Conservation (phyloP, 2,329 filamentous ascomycete genomes). For the Akanthomyces dipterigenus region DNA sequence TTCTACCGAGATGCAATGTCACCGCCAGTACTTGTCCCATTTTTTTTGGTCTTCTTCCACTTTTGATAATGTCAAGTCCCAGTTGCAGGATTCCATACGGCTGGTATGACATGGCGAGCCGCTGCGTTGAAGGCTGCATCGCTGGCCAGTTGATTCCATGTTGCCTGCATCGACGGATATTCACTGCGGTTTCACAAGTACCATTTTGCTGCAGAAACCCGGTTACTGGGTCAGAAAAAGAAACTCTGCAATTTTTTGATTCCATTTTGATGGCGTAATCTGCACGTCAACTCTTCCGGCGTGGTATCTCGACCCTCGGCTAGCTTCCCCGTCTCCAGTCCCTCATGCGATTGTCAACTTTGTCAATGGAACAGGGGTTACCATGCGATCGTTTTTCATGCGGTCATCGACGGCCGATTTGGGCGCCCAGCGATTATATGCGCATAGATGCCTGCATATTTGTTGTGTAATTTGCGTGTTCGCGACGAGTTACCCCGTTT, state of each 20-base stretch:
- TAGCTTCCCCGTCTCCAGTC: background rate
- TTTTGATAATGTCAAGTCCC: background rate
- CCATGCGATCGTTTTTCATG: background rate
- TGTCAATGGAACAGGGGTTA: background rate
- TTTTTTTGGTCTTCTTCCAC: background rate
- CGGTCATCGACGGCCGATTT: background rate
- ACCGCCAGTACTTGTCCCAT: background rate
- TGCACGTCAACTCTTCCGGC: background rate
- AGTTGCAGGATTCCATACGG: background rate
- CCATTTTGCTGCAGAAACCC: background rate
- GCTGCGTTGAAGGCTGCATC: background rate
- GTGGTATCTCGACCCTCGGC: background rate
- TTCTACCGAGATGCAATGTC: background rate
- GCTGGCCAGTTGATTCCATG: constrained; percentile 5
- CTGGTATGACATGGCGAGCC: background rate
- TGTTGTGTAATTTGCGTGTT: background rate
- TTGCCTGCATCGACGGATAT: background rate
- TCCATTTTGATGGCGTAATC: background rate
- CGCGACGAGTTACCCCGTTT: background rate
- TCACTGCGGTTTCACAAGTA: background rate
- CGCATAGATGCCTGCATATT: no score
- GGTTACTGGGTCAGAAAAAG: background rate
- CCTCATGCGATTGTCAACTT: background rate
- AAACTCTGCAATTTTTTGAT: background rate
- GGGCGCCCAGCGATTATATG: no score